Base-by-base conservation (phyloP, 495 filamentous ascomycete genomes). In the Opeltia flavorubescens region DNA sequence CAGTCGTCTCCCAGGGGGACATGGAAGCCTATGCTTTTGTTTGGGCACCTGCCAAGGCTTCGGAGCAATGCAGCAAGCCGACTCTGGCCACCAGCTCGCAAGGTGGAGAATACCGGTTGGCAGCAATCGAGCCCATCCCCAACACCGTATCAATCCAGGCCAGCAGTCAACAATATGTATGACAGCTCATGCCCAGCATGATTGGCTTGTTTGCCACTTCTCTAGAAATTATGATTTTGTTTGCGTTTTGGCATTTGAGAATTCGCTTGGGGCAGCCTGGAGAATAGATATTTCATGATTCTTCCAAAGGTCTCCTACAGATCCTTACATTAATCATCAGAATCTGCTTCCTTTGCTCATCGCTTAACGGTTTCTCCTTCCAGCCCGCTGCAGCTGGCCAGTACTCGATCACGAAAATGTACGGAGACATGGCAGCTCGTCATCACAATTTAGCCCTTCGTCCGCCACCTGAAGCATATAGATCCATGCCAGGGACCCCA, bases 401-500 rank as follows among this genome's bases (percentile, higher is more conserved):
- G 9, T 33, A 33, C 30, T 15, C 30, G 15, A 15, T 9, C 30
- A 8, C 8, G 9, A 8, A 33, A 26, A 28, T 44, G 25, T 28
- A 44, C 23, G 13, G 4, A 28, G 28, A 44, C 28, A 18, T 33
- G 17, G 42, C 42, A n/a, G 25, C 12, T 20, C 25, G n/a, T 18
- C 25, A 21, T 20, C 25, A 28, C 25, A 46, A 4, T 3, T 26
- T 49, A 25, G 43, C 47, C 1, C 36, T 49, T 20, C 47, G 47
- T 5, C 28, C 47, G 1, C 25, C 13, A 21, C 47, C 15, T 2
- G 47, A 49, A 43, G 34, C 47, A 15, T 49, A 49, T 25, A 21
- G 47, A 24, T 49, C 47, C 7, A 31, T 49, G 35, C 47, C 47
- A 21, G 38, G 36, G 11, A 49, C 47, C 9, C 47, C 47, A 12